Evolutionary conservation across 1,284 basidiomycete genomes (phyloP).

Genomic region (Pseudomicrostroma phylloplanum): DNA sequence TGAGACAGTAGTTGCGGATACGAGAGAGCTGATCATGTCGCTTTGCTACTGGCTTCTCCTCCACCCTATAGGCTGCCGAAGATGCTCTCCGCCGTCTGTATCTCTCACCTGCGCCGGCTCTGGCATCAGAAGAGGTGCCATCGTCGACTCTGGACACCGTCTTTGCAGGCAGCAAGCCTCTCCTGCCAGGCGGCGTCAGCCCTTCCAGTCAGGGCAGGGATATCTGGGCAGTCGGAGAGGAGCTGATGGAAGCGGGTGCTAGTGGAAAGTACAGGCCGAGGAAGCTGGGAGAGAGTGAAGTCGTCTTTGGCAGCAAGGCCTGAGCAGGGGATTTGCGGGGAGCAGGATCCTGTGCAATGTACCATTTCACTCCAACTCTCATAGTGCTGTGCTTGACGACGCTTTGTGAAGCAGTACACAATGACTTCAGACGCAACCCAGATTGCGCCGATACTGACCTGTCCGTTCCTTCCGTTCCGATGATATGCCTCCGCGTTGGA

Average conservation of each 20-base stretch:
- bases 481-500: no score
- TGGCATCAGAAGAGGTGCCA: conserved; percentile 53
- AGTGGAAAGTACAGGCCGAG: conserved; percentile 7
- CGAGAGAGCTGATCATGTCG: no score
- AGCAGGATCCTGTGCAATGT: no score
- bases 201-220: background rate
- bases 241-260: background rate
- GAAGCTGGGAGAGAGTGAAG: conserved; percentile 12
- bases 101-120: conserved; percentile 59
- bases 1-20: conserved; percentile 65
- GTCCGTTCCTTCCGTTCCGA: no score
- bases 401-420: no score
- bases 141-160: conserved; percentile 31
- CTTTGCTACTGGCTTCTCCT: conserved; percentile 62
- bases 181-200: background rate
- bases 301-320: conserved; percentile 12
- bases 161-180: conserved; percentile 1
- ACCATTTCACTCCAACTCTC: no score
- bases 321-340: no score
- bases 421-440: no score
- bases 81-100: conserved; percentile 74
- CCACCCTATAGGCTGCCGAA: conserved; percentile 60
- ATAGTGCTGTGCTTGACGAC: no score
- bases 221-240: conserved; percentile 11
- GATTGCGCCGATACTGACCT: no score